Evolutionary conservation across 2,329 filamentous ascomycete genomes (phyloP).

Genomic region (Nannizzia gypsea): DNA sequence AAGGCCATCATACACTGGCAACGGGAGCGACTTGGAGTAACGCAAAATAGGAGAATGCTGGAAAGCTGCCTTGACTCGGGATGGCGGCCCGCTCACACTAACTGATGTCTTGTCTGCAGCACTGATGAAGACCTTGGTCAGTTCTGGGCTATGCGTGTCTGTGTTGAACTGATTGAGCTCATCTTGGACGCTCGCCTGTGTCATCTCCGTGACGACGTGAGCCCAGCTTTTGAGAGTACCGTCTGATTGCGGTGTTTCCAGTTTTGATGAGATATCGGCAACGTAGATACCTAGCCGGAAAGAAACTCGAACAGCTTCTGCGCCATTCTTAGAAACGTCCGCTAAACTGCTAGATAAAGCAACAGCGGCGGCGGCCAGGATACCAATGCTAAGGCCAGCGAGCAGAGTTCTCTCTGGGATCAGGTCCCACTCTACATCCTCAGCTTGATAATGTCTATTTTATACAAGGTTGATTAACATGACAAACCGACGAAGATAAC

Average conservation of each 20-base stretch:
- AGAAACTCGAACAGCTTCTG: conserved; percentile 34
- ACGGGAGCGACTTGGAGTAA: conserved; percentile 13
- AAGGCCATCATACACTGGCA: conserved; percentile 22
- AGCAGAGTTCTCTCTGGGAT: conserved; percentile 19
- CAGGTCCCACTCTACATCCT: not conserved
- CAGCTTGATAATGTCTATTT: not conserved
- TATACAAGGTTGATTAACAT: not conserved
- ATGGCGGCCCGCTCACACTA: conserved; percentile 20
- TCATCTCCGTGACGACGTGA: not conserved
- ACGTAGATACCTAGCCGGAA: conserved; percentile 40
- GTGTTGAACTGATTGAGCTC: not conserved
- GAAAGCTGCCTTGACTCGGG: conserved; percentile 18
- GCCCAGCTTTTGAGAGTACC: not conserved
- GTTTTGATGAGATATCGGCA: conserved; percentile 31
- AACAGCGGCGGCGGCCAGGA: conserved; percentile 35
- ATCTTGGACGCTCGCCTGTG: not conserved
- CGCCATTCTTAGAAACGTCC: conserved; percentile 32
- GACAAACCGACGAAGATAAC: not conserved
- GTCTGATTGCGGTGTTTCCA: conserved; percentile 25
- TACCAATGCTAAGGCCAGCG: conserved; percentile 36
- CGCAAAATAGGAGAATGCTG: conserved; percentile 16
- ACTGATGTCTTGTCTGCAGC: conserved; percentile 15
- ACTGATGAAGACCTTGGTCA: conserved; percentile 19
- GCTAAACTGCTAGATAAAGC: conserved; percentile 28
- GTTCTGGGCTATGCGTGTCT: conserved; percentile 6